Conservation (phyloP, 2,329 filamentous ascomycete species). For the Fusarium scirpi region DNA sequence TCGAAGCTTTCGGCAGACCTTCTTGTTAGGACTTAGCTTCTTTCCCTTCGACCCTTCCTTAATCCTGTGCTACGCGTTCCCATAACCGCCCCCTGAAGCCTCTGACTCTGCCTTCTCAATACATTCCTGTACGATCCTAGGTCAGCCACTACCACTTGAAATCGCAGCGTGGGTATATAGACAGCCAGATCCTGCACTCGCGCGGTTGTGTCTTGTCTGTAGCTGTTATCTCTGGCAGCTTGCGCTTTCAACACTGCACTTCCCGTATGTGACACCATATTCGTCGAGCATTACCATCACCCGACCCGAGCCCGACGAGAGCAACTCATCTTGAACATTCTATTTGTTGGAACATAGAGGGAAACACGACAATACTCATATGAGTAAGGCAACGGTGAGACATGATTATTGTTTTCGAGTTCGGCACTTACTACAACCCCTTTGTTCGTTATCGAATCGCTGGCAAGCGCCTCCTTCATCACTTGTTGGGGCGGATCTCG, state of each 20-base stretch:
- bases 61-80: conserved; percentile 45
- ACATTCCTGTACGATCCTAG: conserved; percentile 47
- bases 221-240: conserved; percentile 42
- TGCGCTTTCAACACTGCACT: conserved; percentile 35
- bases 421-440: conserved; percentile 9
- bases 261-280: conserved; percentile 42
- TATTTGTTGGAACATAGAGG: conserved; percentile 17
- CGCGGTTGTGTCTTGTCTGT: conserved; percentile 47
- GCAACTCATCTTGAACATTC: conserved; percentile 18
- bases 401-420: conserved; percentile 27
- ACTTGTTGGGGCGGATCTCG: not conserved
- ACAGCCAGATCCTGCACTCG: conserved; percentile 52
- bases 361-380: conserved; percentile 1
- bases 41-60: conserved; percentile 34
- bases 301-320: conserved; percentile 32
- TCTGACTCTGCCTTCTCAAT: conserved; percentile 39
- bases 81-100: conserved; percentile 40
- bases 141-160: conserved; percentile 46
- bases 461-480: not conserved
- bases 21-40: conserved; percentile 39
- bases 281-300: conserved; percentile 36
- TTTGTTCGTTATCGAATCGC: not conserved
- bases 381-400: conserved; percentile 41
- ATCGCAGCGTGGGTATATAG: conserved; percentile 54
- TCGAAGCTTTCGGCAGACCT: conserved; percentile 41